Evolutionary conservation across 1,139 yeast genomes (phyloP), one percentile per base, ranked within the genome.

Genomic region (Geotrichum cucujoidarum): DNA sequence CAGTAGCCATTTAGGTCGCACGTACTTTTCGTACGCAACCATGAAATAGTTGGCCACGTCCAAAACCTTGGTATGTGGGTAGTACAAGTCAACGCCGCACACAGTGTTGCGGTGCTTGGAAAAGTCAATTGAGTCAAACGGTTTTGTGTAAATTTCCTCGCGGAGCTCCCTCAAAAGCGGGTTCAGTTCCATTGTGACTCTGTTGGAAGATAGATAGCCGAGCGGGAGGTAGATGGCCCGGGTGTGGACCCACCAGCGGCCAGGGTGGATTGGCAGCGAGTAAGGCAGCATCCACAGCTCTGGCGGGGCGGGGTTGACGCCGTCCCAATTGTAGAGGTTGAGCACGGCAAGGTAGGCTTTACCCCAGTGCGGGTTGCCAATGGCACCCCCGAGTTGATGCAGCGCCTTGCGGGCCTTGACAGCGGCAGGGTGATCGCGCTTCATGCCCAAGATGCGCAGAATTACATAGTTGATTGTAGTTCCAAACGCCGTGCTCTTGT

Each of bases 241-340:
- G 0, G 97, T 92, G 62, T 94, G 99, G 25, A 92, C 97, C 99
- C 99, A 94, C 98, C 97, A 94, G 62, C 88, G 77, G 25, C 92
- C 95, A 1, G 99, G 98, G 63, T 92, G 98, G 36, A 89, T 72
- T 0, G 96, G 95, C 1, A 83, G 59, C 45, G 74, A 63, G 55
- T 88, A 86, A 1, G 98, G 99, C 42, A 92, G 67, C 55, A 84
- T 69, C 95, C 96, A 94, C 46, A 90, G 69, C 64, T 94, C 99
- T 1, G 97, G 94, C 2, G 98, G 98, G 1, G 96, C 95, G 2
- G 99, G 98, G 58, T 94, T 94, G 6, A 92, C 96, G 44, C 98
- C 98, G 55, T 85, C 95, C 96, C 97, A 94, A 33, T 78, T 80
- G 63, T 90, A 94, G 46, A 92, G 66, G 56, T 85, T 88, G 52